Evolutionary conservation across 345 rosid species (phyloP).

Genomic region (Hypericum perforatum): DNA sequence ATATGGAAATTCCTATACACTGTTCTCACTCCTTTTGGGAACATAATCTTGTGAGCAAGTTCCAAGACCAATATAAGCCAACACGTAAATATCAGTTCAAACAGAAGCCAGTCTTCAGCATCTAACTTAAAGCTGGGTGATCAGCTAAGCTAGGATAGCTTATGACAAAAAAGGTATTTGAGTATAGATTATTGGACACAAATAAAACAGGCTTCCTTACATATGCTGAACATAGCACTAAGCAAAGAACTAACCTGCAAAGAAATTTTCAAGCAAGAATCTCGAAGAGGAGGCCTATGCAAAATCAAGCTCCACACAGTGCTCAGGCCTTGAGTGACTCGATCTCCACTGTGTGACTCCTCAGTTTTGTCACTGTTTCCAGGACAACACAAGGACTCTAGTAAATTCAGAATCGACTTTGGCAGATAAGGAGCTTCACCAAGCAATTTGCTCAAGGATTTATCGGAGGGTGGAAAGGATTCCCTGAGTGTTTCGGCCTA

Average conservation of each 20-base stretch:
- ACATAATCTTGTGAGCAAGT: too few species aligned
- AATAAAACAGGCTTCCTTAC: neutral
- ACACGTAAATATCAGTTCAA: too few species aligned
- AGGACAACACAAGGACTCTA: slow-evolving; percentile 80
- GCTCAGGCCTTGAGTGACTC: slow-evolving; percentile 97
- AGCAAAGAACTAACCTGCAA: slow-evolving; percentile 56
- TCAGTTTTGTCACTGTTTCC: slow-evolving; percentile 45
- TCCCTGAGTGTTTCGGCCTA: slow-evolving; percentile 93
- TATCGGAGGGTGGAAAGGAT: slow-evolving; percentile 96
- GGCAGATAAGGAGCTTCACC: slow-evolving; percentile 90
- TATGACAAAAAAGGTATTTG: too few species aligned
- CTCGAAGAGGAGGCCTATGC: slow-evolving; percentile 76
- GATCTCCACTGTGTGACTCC: slow-evolving; percentile 72
- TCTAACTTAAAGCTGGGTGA: too few species aligned
- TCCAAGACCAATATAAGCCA: too few species aligned
- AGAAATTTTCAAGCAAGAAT: slow-evolving; percentile 79
- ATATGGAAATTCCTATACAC: too few species aligned
- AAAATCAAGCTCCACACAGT: slow-evolving; percentile 81
- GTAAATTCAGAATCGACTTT: slow-evolving; percentile 60
- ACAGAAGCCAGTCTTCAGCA: too few species aligned
- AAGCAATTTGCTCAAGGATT: slow-evolving; percentile 84
- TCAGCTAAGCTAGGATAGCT: too few species aligned
- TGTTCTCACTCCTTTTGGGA: too few species aligned
- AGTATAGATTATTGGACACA: too few species aligned
- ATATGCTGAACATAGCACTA: neutral